Percentiles rank a stretch among this genome's conserved stretches.
These are phyloP conservation scores for Cadophora luteo-olivacea DNA, from an alignment of 2,329 filamentous ascomycete species.

Conservation along the genomic window DNA sequence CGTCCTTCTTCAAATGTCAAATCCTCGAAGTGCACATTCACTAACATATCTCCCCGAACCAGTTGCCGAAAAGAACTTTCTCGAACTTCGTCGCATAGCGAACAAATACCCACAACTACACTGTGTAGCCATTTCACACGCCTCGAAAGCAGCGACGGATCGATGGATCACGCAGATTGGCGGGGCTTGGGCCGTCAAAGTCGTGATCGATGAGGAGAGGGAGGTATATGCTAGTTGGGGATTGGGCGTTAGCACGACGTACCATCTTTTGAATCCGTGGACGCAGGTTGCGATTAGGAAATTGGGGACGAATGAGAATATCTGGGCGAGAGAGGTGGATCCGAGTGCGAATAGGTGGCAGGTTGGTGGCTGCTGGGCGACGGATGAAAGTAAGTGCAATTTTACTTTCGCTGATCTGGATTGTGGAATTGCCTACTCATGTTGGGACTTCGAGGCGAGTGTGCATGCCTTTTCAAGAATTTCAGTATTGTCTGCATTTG, in stretches of 20 bases:
- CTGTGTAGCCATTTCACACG: constrained; percentile 70
- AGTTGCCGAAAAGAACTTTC: constrained; percentile 75
- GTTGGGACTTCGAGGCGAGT: neutral
- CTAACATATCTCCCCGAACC: neutral
- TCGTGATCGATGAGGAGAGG: constrained; percentile 67
- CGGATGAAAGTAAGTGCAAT: constrained; percentile 42
- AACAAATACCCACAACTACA: constrained; percentile 56
- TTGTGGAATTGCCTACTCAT: neutral
- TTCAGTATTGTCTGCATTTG: neutral
- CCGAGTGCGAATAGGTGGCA: constrained; percentile 74
- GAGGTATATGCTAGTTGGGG: constrained; percentile 72
- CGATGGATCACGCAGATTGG: constrained; percentile 42
- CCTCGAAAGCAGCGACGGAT: constrained; percentile 62
- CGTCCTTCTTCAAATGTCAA: neutral
- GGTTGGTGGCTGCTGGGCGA: constrained; percentile 61
- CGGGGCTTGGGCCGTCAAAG: constrained; percentile 53
- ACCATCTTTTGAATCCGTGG: constrained; percentile 67
- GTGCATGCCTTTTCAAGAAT: neutral
- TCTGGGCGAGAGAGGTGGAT: constrained; percentile 67
- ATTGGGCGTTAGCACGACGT: constrained; percentile 64
- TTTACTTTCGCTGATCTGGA: neutral
- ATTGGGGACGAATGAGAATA: constrained; percentile 66
- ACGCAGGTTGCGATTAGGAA: constrained; percentile 62
- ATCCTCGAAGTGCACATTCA: neutral
- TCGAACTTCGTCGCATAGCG: constrained; percentile 59